A percentile compares a stretch with the other conserved stretches of the same genome.
Evolutionary conservation across 257 asterid species (phyloP).

Genomic region (Euphrasia confusa): DNA sequence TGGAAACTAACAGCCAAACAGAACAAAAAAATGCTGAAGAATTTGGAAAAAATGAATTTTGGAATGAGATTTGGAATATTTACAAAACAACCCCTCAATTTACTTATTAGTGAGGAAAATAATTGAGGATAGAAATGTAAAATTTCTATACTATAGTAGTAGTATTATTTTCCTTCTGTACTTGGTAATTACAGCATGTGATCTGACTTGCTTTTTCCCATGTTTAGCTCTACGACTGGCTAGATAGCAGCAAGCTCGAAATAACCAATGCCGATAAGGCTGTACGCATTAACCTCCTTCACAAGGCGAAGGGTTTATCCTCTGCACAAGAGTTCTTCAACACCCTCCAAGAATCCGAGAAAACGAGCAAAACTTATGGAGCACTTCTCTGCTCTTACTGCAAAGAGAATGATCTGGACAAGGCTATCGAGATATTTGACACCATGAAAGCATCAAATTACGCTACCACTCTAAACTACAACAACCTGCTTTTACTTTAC

Average conservation of each 20-base stretch:
- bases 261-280: conserved; percentile 46
- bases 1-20: too few species aligned
- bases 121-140: too few species aligned
- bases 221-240: conserved; percentile 64
- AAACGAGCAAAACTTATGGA: conserved; percentile 60
- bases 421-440: conserved; percentile 55
- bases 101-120: too few species aligned
- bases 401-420: conserved; percentile 44
- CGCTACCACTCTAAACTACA: conserved; percentile 49
- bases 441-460: conserved; percentile 42
- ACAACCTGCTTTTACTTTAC: conserved; percentile 52
- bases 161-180: neutral
- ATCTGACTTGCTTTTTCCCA: conserved; percentile 18
- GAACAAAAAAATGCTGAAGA: too few species aligned
- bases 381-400: conserved; percentile 65
- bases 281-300: conserved; percentile 54
- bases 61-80: too few species aligned
- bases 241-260: conserved; percentile 40
- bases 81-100: too few species aligned
- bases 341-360: conserved; percentile 46
- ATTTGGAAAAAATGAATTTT: too few species aligned
- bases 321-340: conserved; percentile 68
- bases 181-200: conserved; percentile 2
- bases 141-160: too few species aligned
- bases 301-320: conserved; percentile 39